A percentile compares a stretch with the other conserved stretches of the same genome.
These are phyloP conservation scores for Collariella sp. DNA, from an alignment of 495 filamentous ascomycete species.

Conservation along the genomic window DNA sequence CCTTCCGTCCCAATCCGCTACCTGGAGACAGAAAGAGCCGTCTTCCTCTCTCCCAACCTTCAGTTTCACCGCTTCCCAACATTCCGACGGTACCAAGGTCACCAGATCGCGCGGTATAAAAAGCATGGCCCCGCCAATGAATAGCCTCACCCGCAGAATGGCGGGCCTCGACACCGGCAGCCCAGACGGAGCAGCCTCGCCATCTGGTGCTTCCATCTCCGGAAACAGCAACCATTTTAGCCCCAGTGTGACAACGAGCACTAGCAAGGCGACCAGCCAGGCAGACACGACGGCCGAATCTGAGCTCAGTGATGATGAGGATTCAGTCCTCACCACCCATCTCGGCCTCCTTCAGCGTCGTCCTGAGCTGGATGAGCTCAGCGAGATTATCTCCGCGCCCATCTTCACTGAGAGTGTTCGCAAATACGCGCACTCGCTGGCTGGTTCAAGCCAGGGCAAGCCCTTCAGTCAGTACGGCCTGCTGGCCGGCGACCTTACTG, in stretches of 20 bases:
- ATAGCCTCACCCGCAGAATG: conserved; percentile 1
- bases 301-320: no score
- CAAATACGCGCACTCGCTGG: conserved; percentile 17
- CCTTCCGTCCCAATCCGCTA: background rate
- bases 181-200: background rate
- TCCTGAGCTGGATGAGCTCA: conserved; percentile 20
- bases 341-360: conserved; percentile 15
- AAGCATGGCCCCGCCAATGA: background rate
- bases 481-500: conserved; percentile 26
- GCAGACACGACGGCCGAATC: no score
- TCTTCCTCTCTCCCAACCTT: background rate
- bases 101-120: background rate
- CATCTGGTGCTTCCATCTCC: background rate
- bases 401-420: conserved; percentile 34
- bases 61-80: background rate
- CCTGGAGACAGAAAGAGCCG: background rate
- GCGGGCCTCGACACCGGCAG: background rate
- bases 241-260: no score
- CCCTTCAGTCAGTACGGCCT: conserved; percentile 37
- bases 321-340: conserved; percentile 1
- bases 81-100: background rate
- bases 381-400: conserved; percentile 29
- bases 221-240: background rate
- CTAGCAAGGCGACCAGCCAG: no score
- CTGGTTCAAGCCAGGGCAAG: background rate